Evolutionary conservation across 257 asterid genomes (phyloP).

Genomic region (Ophiorrhiza pumila): DNA sequence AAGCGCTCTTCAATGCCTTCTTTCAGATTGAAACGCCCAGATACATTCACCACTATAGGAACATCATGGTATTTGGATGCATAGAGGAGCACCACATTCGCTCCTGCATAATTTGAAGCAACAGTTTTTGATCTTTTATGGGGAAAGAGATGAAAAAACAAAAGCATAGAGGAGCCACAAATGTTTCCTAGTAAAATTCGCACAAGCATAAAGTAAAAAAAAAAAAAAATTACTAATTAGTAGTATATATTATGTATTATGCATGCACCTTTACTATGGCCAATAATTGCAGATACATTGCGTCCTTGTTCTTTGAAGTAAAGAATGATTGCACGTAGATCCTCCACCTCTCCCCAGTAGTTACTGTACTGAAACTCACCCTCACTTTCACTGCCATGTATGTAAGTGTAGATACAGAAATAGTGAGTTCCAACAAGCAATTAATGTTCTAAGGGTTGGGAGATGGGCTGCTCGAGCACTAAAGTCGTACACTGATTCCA

Average conservation of each 20-base stretch:
- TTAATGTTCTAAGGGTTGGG: too few species aligned
- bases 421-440: too few species aligned
- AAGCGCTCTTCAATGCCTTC: neutral
- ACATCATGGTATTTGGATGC: neutral
- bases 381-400: conserved; percentile 71
- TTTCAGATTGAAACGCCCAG: neutral
- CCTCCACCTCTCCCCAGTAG: conserved; percentile 62
- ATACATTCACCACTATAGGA: neutral
- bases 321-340: conserved; percentile 62
- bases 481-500: too few species aligned
- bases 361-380: conserved; percentile 63
- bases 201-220: too few species aligned
- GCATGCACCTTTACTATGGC: conserved; percentile 73
- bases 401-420: too few species aligned
- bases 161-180: too few species aligned
- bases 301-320: conserved; percentile 45
- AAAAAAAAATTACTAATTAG: too few species aligned
- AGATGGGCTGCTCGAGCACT: too few species aligned
- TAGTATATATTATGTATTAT: too few species aligned
- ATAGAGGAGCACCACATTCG: neutral
- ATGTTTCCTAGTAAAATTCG: too few species aligned
- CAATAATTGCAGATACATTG: conserved; percentile 51
- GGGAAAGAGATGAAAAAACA: too few species aligned
- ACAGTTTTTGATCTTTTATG: too few species aligned
- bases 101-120: neutral